Conservation (phyloP, 805 yeast species). For the Sporopachydermia quercuum region DNA sequence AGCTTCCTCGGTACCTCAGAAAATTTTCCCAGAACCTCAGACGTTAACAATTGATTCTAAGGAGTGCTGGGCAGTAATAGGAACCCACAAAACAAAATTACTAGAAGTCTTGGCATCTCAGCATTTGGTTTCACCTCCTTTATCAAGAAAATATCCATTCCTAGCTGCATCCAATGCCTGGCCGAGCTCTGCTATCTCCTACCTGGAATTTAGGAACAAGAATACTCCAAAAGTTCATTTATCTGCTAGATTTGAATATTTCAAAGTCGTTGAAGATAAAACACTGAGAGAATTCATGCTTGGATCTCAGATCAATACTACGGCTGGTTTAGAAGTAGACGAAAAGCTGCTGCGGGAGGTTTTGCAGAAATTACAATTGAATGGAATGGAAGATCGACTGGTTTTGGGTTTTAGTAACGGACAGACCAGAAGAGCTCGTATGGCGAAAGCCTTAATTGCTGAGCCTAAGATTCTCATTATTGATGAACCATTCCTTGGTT, state of each 20-base stretch:
- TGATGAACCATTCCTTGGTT: slow-evolving; percentile 88
- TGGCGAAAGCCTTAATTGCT: slow-evolving; percentile 58
- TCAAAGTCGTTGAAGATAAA: slow-evolving; percentile 72
- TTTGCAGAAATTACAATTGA: slow-evolving; percentile 36
- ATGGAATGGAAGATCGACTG: slow-evolving; percentile 53
- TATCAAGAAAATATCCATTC: slow-evolving; percentile 40
- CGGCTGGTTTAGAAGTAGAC: slow-evolving; percentile 24
- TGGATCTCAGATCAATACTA: slow-evolving; percentile 31
- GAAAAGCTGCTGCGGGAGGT: slow-evolving; percentile 25
- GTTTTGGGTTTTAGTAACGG: slow-evolving; percentile 85
- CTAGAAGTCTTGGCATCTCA: slow-evolving; percentile 43
- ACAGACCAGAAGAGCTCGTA: slow-evolving; percentile 78
- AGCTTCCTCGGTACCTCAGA: neutral
- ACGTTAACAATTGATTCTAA: slow-evolving; percentile 22
- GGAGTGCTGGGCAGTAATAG: slow-evolving; percentile 41
- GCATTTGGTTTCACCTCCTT: slow-evolving; percentile 35
- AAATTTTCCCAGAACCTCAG: slow-evolving; percentile 26
- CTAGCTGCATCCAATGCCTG: slow-evolving; percentile 13
- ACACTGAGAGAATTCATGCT: slow-evolving; percentile 48
- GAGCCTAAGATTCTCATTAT: slow-evolving; percentile 54
- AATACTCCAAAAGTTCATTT: slow-evolving; percentile 48
- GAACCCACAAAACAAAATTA: slow-evolving; percentile 39
- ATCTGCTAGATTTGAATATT: slow-evolving; percentile 80
- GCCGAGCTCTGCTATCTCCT: slow-evolving; percentile 25
- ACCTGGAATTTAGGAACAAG: neutral